These are phyloP conservation scores for Backusella luteola DNA, from an alignment of 192 early-diverging fungal species.

Conservation along the genomic window DNA sequence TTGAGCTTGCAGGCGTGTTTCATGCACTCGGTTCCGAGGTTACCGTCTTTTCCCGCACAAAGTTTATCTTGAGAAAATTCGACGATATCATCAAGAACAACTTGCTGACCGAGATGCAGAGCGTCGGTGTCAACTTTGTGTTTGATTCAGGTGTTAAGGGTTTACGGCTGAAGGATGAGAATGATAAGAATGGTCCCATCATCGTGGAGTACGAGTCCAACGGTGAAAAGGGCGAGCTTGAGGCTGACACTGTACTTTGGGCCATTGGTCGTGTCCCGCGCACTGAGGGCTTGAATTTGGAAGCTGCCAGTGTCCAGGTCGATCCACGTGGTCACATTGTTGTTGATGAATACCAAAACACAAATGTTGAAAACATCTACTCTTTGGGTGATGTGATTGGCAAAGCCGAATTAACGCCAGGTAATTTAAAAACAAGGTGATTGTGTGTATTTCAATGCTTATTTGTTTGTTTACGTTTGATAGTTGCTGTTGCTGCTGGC, in stretches of 20 bases:
- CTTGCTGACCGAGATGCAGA: conserved; percentile 70
- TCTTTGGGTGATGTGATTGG: conserved; percentile 96
- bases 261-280: conserved; percentile 85
- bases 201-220: conserved; percentile 40
- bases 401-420: conserved; percentile 85
- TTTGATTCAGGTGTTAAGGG: conserved; percentile 55
- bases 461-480: background rate
- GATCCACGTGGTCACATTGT: conserved; percentile 70
- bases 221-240: conserved; percentile 43
- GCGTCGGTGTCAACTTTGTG: conserved; percentile 77
- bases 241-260: conserved; percentile 85
- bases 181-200: conserved; percentile 49
- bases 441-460: background rate
- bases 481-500: conserved; percentile 87
- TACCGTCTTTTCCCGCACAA: conserved; percentile 80
- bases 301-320: conserved; percentile 58
- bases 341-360: conserved; percentile 89
- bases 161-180: conserved; percentile 47
- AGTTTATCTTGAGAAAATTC: conserved; percentile 80
- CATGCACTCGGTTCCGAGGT: conserved; percentile 78
- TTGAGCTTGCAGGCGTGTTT: conserved; percentile 95
- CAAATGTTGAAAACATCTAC: conserved; percentile 63
- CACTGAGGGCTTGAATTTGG: conserved; percentile 67
- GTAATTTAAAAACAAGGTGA: conserved; percentile 28
- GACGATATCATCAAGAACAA: conserved; percentile 78